Percentiles rank a stretch among this genome's conserved stretches.
phyloP scores from a whole-genome alignment of 148 eudicot species.

The Persicaria maculosa region DNA sequence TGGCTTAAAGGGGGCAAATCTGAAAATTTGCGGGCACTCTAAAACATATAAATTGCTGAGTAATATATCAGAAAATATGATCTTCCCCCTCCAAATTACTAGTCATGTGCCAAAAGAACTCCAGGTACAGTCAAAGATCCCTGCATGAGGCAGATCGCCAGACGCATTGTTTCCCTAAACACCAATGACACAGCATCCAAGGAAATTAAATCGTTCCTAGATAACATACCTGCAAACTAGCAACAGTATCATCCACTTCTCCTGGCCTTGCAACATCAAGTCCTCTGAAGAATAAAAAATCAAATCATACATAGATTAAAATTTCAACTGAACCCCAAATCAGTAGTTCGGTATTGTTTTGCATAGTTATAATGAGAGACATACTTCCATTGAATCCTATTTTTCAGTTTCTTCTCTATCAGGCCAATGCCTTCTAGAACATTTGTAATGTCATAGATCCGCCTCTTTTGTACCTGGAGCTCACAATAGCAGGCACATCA shows the following conservation, averaged over 20 bases:
- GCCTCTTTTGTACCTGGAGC: conserved; percentile 89
- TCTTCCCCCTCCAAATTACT: no score
- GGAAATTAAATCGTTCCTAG: not conserved
- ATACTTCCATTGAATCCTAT: conserved; percentile 99
- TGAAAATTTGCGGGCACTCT: no score
- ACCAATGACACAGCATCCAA: not conserved
- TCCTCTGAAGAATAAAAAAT: conserved; percentile 56
- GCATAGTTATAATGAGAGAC: conserved; percentile 13
- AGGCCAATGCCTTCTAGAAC: conserved; percentile 98
- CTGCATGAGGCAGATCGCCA: not conserved
- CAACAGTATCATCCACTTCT: conserved; percentile 58
- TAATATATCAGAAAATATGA: no score
- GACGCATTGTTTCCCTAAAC: not conserved
- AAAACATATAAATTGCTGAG: not conserved
- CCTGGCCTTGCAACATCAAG: conserved; percentile 79
- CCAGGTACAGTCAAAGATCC: not conserved
- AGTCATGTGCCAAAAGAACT: not conserved
- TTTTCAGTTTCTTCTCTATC: conserved; percentile 91
- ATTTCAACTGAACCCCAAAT: not conserved
- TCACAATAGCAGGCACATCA: conserved; percentile 15
- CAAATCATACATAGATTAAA: conserved; percentile 3
- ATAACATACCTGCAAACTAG: conserved; percentile 63
- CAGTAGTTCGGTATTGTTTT: not conserved
- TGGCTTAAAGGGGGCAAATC: no score
- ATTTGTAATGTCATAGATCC: conserved; percentile 96